Evolutionary conservation across 306 rosid species (phyloP).

Genomic region (Corylus avellana): DNA sequence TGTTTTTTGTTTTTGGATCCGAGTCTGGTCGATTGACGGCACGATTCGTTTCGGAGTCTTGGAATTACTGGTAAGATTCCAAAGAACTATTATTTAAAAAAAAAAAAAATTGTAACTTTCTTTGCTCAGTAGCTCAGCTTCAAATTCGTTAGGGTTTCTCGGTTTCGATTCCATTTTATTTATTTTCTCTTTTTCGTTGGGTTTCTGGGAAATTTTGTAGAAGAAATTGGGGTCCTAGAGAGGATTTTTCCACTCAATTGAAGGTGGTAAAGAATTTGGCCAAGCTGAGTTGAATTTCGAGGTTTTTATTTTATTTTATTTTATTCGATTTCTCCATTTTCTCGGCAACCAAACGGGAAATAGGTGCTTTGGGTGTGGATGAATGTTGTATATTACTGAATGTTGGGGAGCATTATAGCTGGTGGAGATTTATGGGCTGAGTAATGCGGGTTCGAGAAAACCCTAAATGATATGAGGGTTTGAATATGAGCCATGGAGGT

Average conservation of each 20-base stretch:
- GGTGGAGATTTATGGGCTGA: constrained; percentile 28
- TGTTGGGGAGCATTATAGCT: constrained; percentile 10
- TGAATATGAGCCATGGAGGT: constrained; percentile 66
- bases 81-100: neutral
- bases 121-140: neutral
- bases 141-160: constrained; percentile 8
- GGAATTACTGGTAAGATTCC: constrained; percentile 10
- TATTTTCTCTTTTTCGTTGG: constrained; percentile 3
- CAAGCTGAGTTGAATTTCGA: neutral
- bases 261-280: neutral
- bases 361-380: neutral
- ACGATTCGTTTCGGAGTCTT: neutral
- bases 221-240: neutral
- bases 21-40: constrained; percentile 10
- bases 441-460: constrained; percentile 33
- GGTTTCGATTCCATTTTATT: neutral
- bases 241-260: neutral
- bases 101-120: neutral
- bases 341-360: neutral
- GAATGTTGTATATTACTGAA: neutral
- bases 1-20: neutral
- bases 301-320: neutral
- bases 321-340: neutral
- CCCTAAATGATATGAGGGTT: constrained; percentile 52
- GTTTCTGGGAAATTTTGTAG: neutral